Conservation (phyloP, 495 filamentous ascomycete species). For the Aspergillus sclerotiicarbonarius region DNA sequence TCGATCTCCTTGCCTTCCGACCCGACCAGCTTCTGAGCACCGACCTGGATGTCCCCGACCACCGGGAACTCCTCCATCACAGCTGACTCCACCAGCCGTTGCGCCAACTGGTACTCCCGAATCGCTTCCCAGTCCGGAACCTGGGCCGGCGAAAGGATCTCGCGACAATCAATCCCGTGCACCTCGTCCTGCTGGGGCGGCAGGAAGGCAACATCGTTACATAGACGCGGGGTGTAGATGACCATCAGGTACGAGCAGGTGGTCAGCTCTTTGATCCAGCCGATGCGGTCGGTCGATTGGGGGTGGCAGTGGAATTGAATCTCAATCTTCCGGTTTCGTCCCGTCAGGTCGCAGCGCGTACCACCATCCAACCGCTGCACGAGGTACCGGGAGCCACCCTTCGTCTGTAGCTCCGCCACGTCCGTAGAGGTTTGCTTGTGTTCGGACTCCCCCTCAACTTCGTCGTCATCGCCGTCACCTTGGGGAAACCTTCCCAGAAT, state of each 20-base stretch:
- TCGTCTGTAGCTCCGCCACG: conserved; percentile 68
- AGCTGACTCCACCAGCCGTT: conserved; percentile 37
- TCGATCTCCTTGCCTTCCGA: conserved; percentile 55
- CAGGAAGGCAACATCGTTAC: conserved; percentile 87
- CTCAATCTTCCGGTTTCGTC: conserved; percentile 80
- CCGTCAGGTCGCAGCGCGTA: conserved; percentile 87
- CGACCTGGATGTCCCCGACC: conserved; percentile 61
- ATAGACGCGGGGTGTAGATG: conserved; percentile 88
- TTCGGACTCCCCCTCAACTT: conserved; percentile 31
- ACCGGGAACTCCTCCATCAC: conserved; percentile 34
- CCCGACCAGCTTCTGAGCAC: conserved; percentile 56
- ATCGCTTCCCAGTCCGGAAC: conserved; percentile 55
- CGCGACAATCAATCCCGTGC: conserved; percentile 73
- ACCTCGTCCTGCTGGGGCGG: conserved; percentile 79
- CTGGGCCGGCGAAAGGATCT: conserved; percentile 61
- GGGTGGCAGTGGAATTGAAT: conserved; percentile 93
- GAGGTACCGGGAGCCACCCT: conserved; percentile 84
- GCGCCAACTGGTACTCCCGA: conserved; percentile 42
- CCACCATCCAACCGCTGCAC: conserved; percentile 84
- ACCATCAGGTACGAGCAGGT: conserved; percentile 96
- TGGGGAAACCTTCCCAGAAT: conserved; percentile 64
- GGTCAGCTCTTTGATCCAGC: conserved; percentile 90
- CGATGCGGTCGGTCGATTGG: conserved; percentile 76
- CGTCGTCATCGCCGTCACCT: conserved; percentile 18
- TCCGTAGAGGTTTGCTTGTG: conserved; percentile 33